Base-by-base conservation (phyloP, 2,329 filamentous ascomycete species). In the Neopestalotiopsis sp. region DNA sequence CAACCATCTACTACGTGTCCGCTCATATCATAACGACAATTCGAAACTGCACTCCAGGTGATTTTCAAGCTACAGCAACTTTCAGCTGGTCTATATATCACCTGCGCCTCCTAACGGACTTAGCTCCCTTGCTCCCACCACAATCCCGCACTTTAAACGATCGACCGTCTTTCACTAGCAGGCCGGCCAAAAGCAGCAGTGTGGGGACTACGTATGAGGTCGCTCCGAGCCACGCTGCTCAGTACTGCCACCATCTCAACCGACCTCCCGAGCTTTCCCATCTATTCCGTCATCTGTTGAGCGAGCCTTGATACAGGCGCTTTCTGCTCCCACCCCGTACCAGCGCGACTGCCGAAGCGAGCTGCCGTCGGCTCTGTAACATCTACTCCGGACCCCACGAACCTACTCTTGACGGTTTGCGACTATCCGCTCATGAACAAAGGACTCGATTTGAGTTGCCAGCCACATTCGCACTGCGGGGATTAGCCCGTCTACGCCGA, bases 61-160 rank as follows among this genome's bases (percentile, higher is more conserved):
- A n/a, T 9, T 52, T 20, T 9, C 45, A 20, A 52, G 45, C 45
- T 52, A 52, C 45, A 52, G 45, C 45, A 52, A 17, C 45, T 52
- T 20, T 52, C 45, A 52, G 45, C 45, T 52, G 45, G 45, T 52
- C 20, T 20, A 52, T 52, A 9, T 20, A 52, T 52, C 45, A 38
- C 30, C 34, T 62, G 59, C 30, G 34, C 13, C 40, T 59, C 13
- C 28, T 38, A 17, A 30, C 32, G 12, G n/a, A 40, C 38, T 38
- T 24, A 32, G 17, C 32, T 38, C 13, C 59, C 40, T 28, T 38
- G 57, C 24, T 34, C 57, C 24, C 57, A 14, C 61, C 24, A 64
- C n/a, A 32, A 24, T 64, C 63, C 63, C 63, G 56, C 63, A 66
- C 63, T 66, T 57, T 58, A 66, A 66, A 56, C 63, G 63, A 66